Evolutionary conservation across 2,329 filamentous ascomycete genomes (phyloP).

Genomic region (Trichoderma koningii): DNA sequence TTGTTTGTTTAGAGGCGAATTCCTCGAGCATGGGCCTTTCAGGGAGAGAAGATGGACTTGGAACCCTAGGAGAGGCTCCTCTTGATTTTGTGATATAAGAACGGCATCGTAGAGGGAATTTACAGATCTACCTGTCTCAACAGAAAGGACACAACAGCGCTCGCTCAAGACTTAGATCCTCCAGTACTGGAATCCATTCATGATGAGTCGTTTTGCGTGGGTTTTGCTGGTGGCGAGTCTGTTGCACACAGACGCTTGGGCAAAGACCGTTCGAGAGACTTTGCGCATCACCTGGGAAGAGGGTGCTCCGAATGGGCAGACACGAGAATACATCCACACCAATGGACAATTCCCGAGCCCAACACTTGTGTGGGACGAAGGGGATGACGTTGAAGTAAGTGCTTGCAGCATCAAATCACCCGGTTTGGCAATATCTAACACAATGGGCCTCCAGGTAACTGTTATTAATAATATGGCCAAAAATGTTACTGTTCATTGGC

Average conservation of each 20-base stretch:
- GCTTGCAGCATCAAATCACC: constrained; percentile 6
- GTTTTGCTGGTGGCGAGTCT: neutral
- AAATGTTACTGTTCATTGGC: constrained; percentile 15
- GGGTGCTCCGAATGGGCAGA: constrained; percentile 28
- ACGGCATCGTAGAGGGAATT: neutral
- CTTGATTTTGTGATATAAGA: neutral
- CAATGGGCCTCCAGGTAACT: neutral
- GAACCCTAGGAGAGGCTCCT: neutral
- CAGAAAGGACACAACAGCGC: neutral
- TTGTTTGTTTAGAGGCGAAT: neutral
- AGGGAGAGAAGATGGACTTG: neutral
- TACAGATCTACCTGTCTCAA: neutral
- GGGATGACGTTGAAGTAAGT: constrained; percentile 32
- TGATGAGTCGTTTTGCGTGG: constrained; percentile 1
- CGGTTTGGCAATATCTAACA: neutral
- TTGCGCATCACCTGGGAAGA: constrained; percentile 27
- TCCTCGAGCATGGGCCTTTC: neutral
- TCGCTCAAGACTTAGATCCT: neutral
- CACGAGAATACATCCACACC: constrained; percentile 25
- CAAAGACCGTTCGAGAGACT: constrained; percentile 11
- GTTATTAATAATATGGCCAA: constrained; percentile 12
- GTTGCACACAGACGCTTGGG: neutral
- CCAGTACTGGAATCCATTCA: constrained; percentile 1
- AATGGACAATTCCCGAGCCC: constrained; percentile 30
- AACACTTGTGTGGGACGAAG: constrained; percentile 26